phyloP scores from a whole-genome alignment of 2,329 filamentous ascomycete genomes.

The Pseudodiploospora longispora region DNA sequence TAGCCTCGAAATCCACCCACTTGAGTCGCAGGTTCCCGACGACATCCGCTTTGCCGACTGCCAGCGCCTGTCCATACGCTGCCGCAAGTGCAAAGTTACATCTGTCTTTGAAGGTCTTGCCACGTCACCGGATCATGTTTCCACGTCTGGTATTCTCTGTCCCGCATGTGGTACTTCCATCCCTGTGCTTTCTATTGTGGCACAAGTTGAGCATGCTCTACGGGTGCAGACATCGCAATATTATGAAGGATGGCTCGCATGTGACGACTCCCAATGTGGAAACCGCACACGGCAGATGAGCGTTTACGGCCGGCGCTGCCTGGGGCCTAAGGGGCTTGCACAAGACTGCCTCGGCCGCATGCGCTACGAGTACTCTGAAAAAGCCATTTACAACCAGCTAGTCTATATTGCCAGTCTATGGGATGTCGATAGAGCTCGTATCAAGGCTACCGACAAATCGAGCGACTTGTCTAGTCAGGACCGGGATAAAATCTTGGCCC shows the following conservation, averaged over 20 bases:
- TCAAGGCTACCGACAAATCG: conserved; percentile 40
- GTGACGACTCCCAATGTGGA: conserved; percentile 81
- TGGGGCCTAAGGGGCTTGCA: conserved; percentile 79
- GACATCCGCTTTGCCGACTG: conserved; percentile 81
- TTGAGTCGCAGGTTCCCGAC: conserved; percentile 92
- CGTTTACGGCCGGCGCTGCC: conserved; percentile 83
- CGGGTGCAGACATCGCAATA: conserved; percentile 72
- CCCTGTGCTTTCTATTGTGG: conserved; percentile 64
- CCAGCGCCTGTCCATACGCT: conserved; percentile 66
- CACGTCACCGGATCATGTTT: conserved; percentile 49
- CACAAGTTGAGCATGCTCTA: conserved; percentile 81
- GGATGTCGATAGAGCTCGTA: conserved; percentile 76
- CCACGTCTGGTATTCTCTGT: conserved; percentile 69
- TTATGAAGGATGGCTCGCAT: conserved; percentile 87
- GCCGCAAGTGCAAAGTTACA: conserved; percentile 66
- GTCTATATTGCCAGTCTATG: conserved; percentile 79
- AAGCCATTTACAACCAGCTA: conserved; percentile 89
- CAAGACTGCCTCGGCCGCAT: conserved; percentile 80
- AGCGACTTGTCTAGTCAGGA: conserved; percentile 41
- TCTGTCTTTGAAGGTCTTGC: conserved; percentile 71
- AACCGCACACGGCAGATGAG: conserved; percentile 84
- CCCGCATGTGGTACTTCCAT: conserved; percentile 58
- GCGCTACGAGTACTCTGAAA: conserved; percentile 80
- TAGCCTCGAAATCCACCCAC: conserved; percentile 72
- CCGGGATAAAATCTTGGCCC: conserved; percentile 56